phyloP scores from a whole-genome alignment of 169 alveolate genomes.

The Amoebophrya sp. region DNA sequence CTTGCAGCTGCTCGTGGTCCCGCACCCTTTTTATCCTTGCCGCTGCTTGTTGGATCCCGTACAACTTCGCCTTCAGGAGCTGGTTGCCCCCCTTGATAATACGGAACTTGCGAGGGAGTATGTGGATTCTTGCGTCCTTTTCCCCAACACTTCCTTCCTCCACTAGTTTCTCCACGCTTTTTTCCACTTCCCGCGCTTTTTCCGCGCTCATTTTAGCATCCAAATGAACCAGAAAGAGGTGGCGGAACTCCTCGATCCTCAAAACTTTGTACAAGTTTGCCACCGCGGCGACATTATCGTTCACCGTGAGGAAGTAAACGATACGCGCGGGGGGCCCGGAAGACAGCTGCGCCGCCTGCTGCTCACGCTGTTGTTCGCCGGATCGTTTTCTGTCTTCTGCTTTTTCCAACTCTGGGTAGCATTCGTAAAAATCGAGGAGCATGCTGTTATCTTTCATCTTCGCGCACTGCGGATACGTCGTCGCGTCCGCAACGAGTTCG shows the following conservation, averaged over 20 bases:
- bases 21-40: too few species aligned
- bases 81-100: neutral
- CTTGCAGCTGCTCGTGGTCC: too few species aligned
- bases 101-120: neutral
- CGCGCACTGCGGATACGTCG: neutral
- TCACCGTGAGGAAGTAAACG: neutral
- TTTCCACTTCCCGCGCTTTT: neutral
- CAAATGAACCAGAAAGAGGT: neutral
- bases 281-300: neutral
- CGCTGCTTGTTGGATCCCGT: neutral
- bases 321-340: neutral
- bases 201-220: neutral
- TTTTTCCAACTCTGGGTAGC: neutral
- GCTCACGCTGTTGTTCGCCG: too few species aligned
- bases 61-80: neutral
- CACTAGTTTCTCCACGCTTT: neutral
- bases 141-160: neutral
- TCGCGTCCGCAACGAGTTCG: neutral
- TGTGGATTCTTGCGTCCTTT: neutral
- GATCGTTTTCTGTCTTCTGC: neutral
- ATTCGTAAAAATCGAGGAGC: neutral
- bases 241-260: neutral
- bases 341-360: neutral
- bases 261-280: neutral
- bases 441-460: neutral